These are phyloP conservation scores for Asterionellopsis glacialis DNA, from an alignment of 108 stramenopile species.

Conservation along the genomic window DNA sequence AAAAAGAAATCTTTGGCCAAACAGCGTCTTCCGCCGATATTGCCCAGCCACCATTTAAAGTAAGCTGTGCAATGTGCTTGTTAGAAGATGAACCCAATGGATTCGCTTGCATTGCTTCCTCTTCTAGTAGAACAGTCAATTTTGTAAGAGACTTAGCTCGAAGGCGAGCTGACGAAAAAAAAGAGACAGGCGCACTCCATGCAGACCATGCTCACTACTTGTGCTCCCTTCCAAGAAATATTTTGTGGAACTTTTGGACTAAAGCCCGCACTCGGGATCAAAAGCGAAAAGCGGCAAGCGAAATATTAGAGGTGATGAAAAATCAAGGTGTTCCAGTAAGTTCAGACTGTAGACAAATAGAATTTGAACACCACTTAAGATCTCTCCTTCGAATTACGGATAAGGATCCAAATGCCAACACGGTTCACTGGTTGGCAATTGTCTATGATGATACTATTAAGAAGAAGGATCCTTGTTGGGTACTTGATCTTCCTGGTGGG, in stretches of 20 bases:
- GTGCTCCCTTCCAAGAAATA: background rate
- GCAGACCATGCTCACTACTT: constrained; percentile 1
- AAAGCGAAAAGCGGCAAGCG: too few species aligned
- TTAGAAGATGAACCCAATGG: constrained; percentile 22
- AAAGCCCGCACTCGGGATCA: too few species aligned
- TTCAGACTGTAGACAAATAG: too few species aligned
- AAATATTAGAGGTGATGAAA: too few species aligned
- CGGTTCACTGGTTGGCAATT: constrained; percentile 13
- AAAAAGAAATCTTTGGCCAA: too few species aligned
- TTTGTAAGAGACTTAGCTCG: constrained; percentile 11
- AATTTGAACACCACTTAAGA: background rate
- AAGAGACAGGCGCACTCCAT: background rate
- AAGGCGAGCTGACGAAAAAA: background rate
- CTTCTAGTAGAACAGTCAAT: background rate
- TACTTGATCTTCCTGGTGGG: constrained; percentile 51
- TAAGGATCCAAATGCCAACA: background rate
- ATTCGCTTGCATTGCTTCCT: constrained; percentile 17
- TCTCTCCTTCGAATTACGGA: background rate
- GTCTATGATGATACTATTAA: constrained; percentile 3
- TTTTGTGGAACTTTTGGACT: too few species aligned
- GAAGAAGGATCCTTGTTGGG: background rate
- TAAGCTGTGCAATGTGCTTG: constrained; percentile 21
- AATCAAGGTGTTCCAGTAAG: too few species aligned
- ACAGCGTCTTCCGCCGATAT: background rate
- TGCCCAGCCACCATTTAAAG: constrained; percentile 8